Evolutionary conservation across 202 grass and related monocot genomes (phyloP), one percentile per base, ranked within the genome.

Genomic region (Cymbopogon flexuosus): DNA sequence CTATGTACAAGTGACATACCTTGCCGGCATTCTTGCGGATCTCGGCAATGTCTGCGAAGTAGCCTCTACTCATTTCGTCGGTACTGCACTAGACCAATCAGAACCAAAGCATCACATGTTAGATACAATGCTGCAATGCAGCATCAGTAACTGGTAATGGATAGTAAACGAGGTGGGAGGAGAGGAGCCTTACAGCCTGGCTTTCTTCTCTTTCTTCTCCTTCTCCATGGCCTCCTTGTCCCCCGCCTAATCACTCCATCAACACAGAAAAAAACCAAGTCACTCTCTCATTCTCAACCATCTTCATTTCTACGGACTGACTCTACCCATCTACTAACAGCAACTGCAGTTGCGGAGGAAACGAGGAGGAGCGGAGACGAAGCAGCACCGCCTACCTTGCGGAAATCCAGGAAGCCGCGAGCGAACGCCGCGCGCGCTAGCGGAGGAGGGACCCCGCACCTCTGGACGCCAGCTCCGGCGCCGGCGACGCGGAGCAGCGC

Each of bases 11-110:
- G 33, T 61, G 21, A 35, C 30, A 35, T 80, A 96, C 93, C 93
- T 97, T 97, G 78, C 93, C 93, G 3, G 24, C 82, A 64, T 93
- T 87, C 81, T 89, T 84, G 21, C 86, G 84, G 78, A 97, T 91
- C 81, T 97, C 93, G 0, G 79, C 22, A 4, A 97, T 88, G 80
- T 97, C 93, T 0, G 54, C 75, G 57, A 97, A 97, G 82, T 97
- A 97, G 19, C 93, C 82, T 39, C 93, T 71, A 46, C 81, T 84
- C 35, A 97, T 74, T 47, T 97, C 93, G 23, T 97, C 90, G 30
- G 47, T 69, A 89, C 93, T 97, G 88, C 57, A 88, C 65, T 84
- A 91, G 75, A 83, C 71, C 64, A 88, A 71, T 68, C 49, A 69
- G 70, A 56, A 75, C 13, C 9, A 76, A 30, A 37, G 40, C 29